These are phyloP conservation scores for Suzukiozyma palmioleophila DNA, from an alignment of 1,139 yeast species.

Conservation along the genomic window DNA sequence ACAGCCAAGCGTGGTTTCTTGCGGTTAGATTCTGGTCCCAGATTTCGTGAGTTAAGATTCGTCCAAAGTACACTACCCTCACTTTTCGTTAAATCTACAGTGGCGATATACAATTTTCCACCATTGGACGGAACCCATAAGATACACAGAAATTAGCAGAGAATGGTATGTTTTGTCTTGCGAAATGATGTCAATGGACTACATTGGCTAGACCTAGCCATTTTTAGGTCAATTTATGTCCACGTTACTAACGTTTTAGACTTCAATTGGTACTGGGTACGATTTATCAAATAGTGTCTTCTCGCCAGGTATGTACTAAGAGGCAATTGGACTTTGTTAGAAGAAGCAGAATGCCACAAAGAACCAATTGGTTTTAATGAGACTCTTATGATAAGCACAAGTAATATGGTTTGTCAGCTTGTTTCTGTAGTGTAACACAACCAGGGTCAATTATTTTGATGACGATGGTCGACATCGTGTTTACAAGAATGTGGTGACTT, in stretches of 20 bases:
- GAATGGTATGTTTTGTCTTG: constrained; percentile 10
- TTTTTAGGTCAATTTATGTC: neutral
- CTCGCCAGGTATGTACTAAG: constrained; percentile 35
- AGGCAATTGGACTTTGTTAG: neutral
- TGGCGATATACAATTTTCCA: constrained; percentile 7
- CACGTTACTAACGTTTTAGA: constrained; percentile 24
- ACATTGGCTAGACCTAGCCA: neutral
- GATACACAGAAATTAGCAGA: neutral
- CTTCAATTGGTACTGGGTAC: constrained; percentile 96
- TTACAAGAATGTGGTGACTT: no score
- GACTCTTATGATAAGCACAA: no score
- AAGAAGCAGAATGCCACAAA: neutral
- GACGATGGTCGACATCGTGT: no score
- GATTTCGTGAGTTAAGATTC: no score
- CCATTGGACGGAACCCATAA: no score
- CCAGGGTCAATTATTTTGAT: no score
- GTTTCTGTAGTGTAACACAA: no score
- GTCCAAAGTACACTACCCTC: no score
- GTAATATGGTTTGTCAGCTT: no score
- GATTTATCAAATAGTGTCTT: constrained; percentile 92
- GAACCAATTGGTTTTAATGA: neutral
- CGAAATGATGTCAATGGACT: neutral
- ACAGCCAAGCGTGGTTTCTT: no score
- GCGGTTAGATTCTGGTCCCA: no score
- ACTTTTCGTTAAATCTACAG: constrained; percentile 3